A percentile compares a stretch with the other conserved stretches of the same genome.
phyloP scores from a whole-genome alignment of 1,139 yeast species.

The Candida anutae region DNA sequence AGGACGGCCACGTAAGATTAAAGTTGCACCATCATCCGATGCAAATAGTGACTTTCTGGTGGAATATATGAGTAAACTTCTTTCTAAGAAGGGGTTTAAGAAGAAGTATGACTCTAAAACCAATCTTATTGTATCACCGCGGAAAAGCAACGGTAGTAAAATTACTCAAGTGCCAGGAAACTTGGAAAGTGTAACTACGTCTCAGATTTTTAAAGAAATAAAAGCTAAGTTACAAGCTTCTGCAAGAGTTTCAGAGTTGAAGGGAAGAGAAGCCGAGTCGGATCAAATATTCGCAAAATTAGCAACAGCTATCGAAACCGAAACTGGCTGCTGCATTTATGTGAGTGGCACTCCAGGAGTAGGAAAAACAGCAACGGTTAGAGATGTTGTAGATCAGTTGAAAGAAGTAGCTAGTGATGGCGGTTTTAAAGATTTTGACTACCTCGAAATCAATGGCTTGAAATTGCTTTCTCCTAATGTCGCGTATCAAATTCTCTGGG shows the following conservation, averaged over 20 bases:
- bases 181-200: slow-evolving; percentile 10
- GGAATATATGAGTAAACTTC: background rate
- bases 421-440: slow-evolving; percentile 55
- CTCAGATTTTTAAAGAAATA: slow-evolving; percentile 44
- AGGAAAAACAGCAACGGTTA: slow-evolving; percentile 90
- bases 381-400: slow-evolving; percentile 75
- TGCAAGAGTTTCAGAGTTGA: slow-evolving; percentile 56
- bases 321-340: slow-evolving; percentile 78
- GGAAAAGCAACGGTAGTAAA: background rate
- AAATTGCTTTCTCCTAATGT: slow-evolving; percentile 75
- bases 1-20: background rate
- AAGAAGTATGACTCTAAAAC: background rate
- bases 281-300: slow-evolving; percentile 62
- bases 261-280: slow-evolving; percentile 86
- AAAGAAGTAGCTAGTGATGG: slow-evolving; percentile 36
- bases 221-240: slow-evolving; percentile 59
- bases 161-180: background rate
- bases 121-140: background rate
- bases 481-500: slow-evolving; percentile 84
- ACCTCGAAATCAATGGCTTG: slow-evolving; percentile 84
- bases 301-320: slow-evolving; percentile 67
- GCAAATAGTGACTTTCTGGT: too few relatives aligned
- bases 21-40: background rate
- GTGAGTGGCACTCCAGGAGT: slow-evolving; percentile 98
- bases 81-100: background rate